phyloP scores from a whole-genome alignment of 2,329 filamentous ascomycete species.

The Pestalotiopsis sp. region DNA sequence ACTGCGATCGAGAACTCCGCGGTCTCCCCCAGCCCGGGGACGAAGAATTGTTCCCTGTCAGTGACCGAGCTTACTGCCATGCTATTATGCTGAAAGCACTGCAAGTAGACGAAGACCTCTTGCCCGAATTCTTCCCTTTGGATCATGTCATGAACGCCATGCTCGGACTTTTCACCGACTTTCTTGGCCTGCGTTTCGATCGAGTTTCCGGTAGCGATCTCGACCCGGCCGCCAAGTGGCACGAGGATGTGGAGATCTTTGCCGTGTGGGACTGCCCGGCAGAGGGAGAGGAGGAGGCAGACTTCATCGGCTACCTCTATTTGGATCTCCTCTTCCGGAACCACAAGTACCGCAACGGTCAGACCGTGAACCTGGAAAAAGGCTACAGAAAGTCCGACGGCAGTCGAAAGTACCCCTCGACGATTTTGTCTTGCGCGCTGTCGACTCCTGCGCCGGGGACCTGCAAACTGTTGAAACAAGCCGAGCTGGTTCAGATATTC shows the following conservation, averaged over 20 bases:
- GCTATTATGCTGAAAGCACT: not conserved
- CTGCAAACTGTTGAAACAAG: slow-evolving; percentile 58
- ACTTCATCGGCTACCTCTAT: slow-evolving; percentile 59
- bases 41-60: not conserved
- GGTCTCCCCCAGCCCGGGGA: not conserved
- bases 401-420: not conserved
- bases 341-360: slow-evolving; percentile 58
- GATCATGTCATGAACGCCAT: not conserved
- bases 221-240: slow-evolving; percentile 39
- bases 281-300: slow-evolving; percentile 47
- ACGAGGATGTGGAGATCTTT: slow-evolving; percentile 56
- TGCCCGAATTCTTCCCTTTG: not conserved
- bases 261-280: slow-evolving; percentile 44
- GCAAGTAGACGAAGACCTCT: not conserved
- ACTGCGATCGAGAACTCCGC: not conserved
- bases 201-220: slow-evolving; percentile 41
- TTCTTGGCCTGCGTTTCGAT: slow-evolving; percentile 53
- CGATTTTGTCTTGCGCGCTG: not conserved
- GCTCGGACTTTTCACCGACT: slow-evolving; percentile 23
- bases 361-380: slow-evolving; percentile 58
- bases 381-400: not conserved
- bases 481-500: slow-evolving; percentile 56
- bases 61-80: not conserved
- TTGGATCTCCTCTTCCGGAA: slow-evolving; percentile 57
- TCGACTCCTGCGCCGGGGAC: slow-evolving; percentile 39